Base-by-base conservation (phyloP, 257 asterid species). In the Primulina tabacum region DNA sequence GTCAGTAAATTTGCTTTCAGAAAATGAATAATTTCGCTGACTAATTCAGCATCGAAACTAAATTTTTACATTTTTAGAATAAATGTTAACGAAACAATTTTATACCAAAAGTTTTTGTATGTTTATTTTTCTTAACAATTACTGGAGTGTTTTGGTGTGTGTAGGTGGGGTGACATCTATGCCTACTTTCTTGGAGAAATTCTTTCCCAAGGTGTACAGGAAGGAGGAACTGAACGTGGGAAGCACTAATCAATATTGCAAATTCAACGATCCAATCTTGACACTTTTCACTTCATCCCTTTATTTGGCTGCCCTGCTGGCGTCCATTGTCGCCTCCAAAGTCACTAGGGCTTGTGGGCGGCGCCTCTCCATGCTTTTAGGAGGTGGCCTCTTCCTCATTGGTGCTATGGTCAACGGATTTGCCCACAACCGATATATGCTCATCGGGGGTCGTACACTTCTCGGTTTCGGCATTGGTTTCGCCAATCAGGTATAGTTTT, bases 121-220 rank as follows among this genome's bases (percentile, higher is more conserved):
- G 26, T 24, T 24, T 24, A n/a, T 24, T 24, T 24, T 24, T 24
- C 1, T 24, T 24, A 0, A 24, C 26, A 24, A 24, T 24, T 24
- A 24, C 26, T 24, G 26, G 26, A 24, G 26, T 24, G 1, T 24
- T 24, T 24, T 24, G 26, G 26, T 24, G 1, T 2, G 7, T 50
- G 76, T 61, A 80, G 85, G 85, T 5, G 85, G 85, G 2, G 85
- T 81, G 4, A 78, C 83, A 2, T 71, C 85, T 0, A 81, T 81
- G 85, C 70, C 71, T 2, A 4, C 37, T 0, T 81, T 81, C 64
- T 18, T 81, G 24, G 10, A 75, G 69, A 70, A 75, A 35, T 81
- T 81, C 73, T 81, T 81, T 34, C 85, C 82, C 0, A 1, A 1
- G 0, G 82, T 81, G 3, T 74, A 60, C 53, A 37, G 38, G 0